Percentiles rank a stretch among this genome's conserved stretches.
phyloP scores from a whole-genome alignment of 177 flowering plant genomes.

The Tripterygium wilfordii region DNA sequence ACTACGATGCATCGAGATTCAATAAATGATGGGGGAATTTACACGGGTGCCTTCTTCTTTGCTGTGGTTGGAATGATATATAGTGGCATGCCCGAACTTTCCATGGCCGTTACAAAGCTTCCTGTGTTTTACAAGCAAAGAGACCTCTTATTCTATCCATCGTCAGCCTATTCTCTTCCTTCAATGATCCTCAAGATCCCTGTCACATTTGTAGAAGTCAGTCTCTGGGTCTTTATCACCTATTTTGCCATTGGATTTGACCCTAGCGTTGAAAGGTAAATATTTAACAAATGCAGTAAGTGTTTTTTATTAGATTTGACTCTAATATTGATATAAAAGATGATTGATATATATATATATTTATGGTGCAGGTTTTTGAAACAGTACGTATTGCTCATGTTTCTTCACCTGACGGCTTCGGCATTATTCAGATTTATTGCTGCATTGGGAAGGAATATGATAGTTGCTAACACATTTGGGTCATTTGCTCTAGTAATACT shows the following conservation, averaged over 20 bases:
- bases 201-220: constrained; percentile 24
- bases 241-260: constrained; percentile 41
- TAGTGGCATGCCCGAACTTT: constrained; percentile 30
- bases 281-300: neutral
- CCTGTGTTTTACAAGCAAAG: constrained; percentile 44
- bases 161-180: constrained; percentile 41
- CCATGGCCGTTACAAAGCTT: constrained; percentile 32
- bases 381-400: constrained; percentile 40
- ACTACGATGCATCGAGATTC: constrained; percentile 20
- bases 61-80: constrained; percentile 17
- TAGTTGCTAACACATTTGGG: constrained; percentile 36
- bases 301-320: neutral
- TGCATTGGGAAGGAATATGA: constrained; percentile 43
- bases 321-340: no score
- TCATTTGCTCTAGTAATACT: constrained; percentile 20
- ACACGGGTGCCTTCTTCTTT: constrained; percentile 28
- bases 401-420: constrained; percentile 49
- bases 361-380: constrained; percentile 50
- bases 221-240: constrained; percentile 25
- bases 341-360: neutral
- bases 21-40: constrained; percentile 21
- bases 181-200: constrained; percentile 42
- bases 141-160: constrained; percentile 32
- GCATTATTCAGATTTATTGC: constrained; percentile 46
- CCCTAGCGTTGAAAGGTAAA: constrained; percentile 30